These are phyloP conservation scores for California macrophylla DNA, from an alignment of 441 rosid genomes.

Conservation along the genomic window DNA sequence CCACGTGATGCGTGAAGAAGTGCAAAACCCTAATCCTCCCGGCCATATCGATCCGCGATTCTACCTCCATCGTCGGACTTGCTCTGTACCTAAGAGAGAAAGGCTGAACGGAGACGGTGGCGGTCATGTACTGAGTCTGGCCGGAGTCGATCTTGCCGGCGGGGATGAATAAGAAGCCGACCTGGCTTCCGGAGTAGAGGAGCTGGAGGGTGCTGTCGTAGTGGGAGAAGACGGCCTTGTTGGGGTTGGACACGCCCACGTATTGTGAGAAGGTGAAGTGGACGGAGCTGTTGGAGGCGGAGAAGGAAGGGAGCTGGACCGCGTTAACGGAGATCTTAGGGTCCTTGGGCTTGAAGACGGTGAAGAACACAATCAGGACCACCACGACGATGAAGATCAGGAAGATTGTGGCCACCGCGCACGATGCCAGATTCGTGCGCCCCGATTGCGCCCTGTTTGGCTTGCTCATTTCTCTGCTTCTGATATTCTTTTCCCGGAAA, in stretches of 20 bases:
- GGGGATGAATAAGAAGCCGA: slow-evolving; percentile 90
- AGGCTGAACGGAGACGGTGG: slow-evolving; percentile 65
- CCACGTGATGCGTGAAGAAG: slow-evolving; percentile 66
- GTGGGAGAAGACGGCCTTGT: slow-evolving; percentile 72
- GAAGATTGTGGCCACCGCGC: slow-evolving; percentile 78
- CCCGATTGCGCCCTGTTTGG: slow-evolving; percentile 35
- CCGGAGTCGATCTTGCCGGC: slow-evolving; percentile 78
- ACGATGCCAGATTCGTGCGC: slow-evolving; percentile 77
- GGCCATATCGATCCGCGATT: slow-evolving; percentile 62
- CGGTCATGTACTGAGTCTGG: slow-evolving; percentile 75
- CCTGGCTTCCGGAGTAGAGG: slow-evolving; percentile 64
- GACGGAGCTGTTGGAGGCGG: slow-evolving; percentile 67
- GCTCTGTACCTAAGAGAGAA: slow-evolving; percentile 46
- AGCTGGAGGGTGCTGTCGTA: slow-evolving; percentile 84
- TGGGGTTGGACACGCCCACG: slow-evolving; percentile 73
- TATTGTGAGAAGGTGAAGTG: slow-evolving; percentile 83
- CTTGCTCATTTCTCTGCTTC: slow-evolving; percentile 17
- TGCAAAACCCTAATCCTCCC: slow-evolving; percentile 82
- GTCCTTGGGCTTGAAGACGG: slow-evolving; percentile 76
- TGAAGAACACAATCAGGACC: slow-evolving; percentile 66
- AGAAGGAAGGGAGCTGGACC: slow-evolving; percentile 86
- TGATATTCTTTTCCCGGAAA: not conserved
- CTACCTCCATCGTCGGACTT: slow-evolving; percentile 79
- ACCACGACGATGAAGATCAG: slow-evolving; percentile 49
- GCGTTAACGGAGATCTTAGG: slow-evolving; percentile 75